Conservation (phyloP, 768 basidiomycete genomes). For the Trametes maxima region DNA sequence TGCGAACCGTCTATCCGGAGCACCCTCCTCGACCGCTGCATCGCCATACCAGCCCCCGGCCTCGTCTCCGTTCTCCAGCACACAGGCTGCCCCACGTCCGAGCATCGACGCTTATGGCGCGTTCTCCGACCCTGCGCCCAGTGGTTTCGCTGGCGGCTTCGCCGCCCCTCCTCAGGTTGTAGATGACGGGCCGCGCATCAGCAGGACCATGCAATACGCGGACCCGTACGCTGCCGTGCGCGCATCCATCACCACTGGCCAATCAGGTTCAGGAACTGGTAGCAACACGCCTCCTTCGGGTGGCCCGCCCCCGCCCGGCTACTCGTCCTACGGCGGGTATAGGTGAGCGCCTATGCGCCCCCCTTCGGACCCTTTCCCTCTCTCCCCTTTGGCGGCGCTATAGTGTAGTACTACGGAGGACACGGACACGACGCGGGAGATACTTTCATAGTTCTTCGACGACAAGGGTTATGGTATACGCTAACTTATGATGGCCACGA, state of each 20-base stretch:
- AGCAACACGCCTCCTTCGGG: constrained; percentile 11
- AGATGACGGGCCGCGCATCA: constrained; percentile 59
- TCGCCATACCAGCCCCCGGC: constrained; percentile 32
- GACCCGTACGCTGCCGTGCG: constrained; percentile 84
- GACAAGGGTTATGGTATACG: constrained; percentile 6
- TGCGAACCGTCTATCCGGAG: constrained; percentile 48
- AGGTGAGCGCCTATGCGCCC: constrained; percentile 1
- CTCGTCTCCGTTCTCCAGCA: constrained; percentile 30
- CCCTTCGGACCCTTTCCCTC: neutral
- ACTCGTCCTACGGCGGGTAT: constrained; percentile 23
- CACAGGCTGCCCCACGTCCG: constrained; percentile 36
- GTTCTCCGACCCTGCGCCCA: constrained; percentile 85
- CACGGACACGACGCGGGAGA: constrained; percentile 13
- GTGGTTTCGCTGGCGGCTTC: constrained; percentile 58
- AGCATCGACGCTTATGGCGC: constrained; percentile 91
- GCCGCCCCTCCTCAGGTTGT: constrained; percentile 30
- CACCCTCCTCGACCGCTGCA: constrained; percentile 30
- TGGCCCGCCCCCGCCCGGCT: constrained; percentile 20
- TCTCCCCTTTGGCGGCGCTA: neutral
- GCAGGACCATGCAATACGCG: constrained; percentile 92
- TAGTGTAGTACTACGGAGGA: constrained; percentile 12
- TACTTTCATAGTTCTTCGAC: neutral
- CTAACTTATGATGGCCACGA: constrained; percentile 26
- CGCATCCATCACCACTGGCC: constrained; percentile 38
- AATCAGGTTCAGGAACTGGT: constrained; percentile 3